Conservation (phyloP, 208 protist genomes). For the Leptomonas pyrrhocoris region DNA sequence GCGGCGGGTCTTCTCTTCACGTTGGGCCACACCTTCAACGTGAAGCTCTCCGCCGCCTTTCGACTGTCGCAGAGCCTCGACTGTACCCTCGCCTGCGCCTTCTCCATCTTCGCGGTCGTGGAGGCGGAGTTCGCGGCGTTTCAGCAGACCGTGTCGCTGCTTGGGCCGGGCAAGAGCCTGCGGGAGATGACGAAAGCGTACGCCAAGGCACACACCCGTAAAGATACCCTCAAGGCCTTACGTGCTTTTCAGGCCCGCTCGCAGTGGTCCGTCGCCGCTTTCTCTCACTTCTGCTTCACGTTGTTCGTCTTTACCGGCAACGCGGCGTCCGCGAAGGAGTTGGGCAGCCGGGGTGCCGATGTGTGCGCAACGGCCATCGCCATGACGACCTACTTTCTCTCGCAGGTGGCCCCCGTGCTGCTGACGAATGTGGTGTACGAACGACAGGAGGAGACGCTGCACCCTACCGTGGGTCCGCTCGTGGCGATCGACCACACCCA, state of each 20-base stretch:
- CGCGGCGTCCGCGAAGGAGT: conserved; percentile 31
- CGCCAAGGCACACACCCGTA: conserved; percentile 17
- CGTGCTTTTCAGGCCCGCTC: conserved; percentile 25
- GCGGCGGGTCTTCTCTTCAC: conserved; percentile 49
- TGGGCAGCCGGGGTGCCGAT: conserved; percentile 35
- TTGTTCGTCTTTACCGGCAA: conserved; percentile 34
- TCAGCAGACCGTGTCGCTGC: conserved; percentile 11
- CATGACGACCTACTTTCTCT: conserved; percentile 33
- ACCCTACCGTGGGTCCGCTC: conserved; percentile 18
- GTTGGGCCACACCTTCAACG: conserved; percentile 35
- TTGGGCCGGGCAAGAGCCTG: background rate
- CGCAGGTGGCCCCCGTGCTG: conserved; percentile 30
- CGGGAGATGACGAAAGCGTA: background rate
- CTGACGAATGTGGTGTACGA: conserved; percentile 26
- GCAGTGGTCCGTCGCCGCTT: conserved; percentile 39
- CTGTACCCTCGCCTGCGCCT: conserved; percentile 22
- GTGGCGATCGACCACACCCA: conserved; percentile 5
- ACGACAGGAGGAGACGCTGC: conserved; percentile 8
- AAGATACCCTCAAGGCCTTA: conserved; percentile 29
- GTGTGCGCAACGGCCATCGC: conserved; percentile 26
- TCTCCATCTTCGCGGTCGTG: conserved; percentile 19
- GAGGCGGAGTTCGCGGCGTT: conserved; percentile 28
- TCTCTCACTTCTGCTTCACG: conserved; percentile 34
- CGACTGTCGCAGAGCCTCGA: conserved; percentile 49
- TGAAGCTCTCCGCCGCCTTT: conserved; percentile 37